These are phyloP conservation scores for Trichoderma erinaceum DNA, from an alignment of 495 filamentous ascomycete species.

Conservation along the genomic window DNA sequence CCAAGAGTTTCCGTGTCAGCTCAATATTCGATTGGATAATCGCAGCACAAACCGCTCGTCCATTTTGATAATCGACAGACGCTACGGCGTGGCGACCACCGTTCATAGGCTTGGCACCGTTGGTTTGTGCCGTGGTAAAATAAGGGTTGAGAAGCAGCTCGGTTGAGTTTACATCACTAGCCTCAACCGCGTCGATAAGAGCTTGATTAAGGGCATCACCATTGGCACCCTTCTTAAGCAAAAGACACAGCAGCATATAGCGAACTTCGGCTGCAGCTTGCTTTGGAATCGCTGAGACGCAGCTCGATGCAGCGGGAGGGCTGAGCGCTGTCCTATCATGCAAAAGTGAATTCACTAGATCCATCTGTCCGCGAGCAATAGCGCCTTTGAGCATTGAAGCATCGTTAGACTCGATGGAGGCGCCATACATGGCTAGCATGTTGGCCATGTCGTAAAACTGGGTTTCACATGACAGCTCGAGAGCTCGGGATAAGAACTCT, in stretches of 20 bases:
- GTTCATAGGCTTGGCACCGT: conserved; percentile 23
- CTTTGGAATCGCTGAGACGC: conserved; percentile 38
- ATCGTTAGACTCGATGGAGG: conserved; percentile 40
- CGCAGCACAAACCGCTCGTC: conserved; percentile 36
- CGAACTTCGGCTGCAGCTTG: conserved; percentile 36
- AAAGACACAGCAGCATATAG: conserved; percentile 30
- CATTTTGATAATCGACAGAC: conserved; percentile 40
- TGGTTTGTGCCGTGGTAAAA: conserved; percentile 27
- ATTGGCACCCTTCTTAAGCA: conserved; percentile 37
- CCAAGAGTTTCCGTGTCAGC: conserved; percentile 36
- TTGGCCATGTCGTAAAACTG: conserved; percentile 41
- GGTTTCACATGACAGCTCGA: conserved; percentile 32
- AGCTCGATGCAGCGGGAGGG: conserved; percentile 36
- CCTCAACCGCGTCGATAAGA: conserved; percentile 36
- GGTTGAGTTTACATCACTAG: conserved; percentile 33
- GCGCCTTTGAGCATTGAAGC: conserved; percentile 33
- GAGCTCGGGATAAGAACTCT: conserved; percentile 32
- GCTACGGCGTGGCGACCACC: conserved; percentile 37
- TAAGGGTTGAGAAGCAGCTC: conserved; percentile 37
- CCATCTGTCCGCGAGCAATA: conserved; percentile 31
- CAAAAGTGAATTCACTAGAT: conserved; percentile 37
- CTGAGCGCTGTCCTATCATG: conserved; percentile 30
- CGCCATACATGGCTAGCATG: conserved; percentile 39
- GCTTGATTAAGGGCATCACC: conserved; percentile 34
- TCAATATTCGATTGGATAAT: conserved; percentile 30